These are phyloP conservation scores for Elongisporangium senticosum DNA, from an alignment of 352 stramenopile species.

Conservation along the genomic window DNA sequence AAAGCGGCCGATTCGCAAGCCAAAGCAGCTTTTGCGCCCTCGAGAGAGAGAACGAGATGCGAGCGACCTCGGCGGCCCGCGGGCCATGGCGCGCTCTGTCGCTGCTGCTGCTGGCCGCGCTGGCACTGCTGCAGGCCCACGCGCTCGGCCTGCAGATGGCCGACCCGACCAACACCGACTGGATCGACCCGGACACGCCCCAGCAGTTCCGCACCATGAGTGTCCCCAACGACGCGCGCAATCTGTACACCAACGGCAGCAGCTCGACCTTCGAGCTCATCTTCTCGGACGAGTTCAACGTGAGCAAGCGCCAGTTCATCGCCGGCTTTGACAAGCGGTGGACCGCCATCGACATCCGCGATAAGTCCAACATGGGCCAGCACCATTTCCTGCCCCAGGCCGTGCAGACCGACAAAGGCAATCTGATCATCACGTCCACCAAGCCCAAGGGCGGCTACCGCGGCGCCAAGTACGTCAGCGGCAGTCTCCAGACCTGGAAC, in stretches of 20 bases:
- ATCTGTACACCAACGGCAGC: conserved; percentile 17
- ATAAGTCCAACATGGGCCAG: conserved; percentile 92
- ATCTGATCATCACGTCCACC: conserved; percentile 90
- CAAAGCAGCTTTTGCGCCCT: conserved; percentile 3
- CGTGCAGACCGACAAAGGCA: conserved; percentile 91
- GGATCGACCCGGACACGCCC: conserved; percentile 81
- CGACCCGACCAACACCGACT: conserved; percentile 24
- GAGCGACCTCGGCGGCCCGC: conserved; percentile 9
- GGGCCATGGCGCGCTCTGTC: conserved; percentile 9
- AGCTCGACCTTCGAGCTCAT: conserved; percentile 79
- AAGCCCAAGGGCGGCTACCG: conserved; percentile 82
- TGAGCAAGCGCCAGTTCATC: conserved; percentile 89
- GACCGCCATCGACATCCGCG: conserved; percentile 95
- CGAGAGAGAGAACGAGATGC: conserved; percentile 1
- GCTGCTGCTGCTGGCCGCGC: conserved; percentile 12
- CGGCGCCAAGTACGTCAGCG: conserved; percentile 79
- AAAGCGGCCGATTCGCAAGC: conserved; percentile 7
- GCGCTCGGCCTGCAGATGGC: conserved; percentile 24
- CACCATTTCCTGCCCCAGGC: conserved; percentile 95
- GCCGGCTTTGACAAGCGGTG: conserved; percentile 94
- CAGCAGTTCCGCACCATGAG: conserved; percentile 31
- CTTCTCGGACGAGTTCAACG: conserved; percentile 98
- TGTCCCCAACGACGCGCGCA: conserved; percentile 33
- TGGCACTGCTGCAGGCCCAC: conserved; percentile 10
- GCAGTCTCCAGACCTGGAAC: conserved; percentile 97